Base-by-base conservation (phyloP, 208 protist genomes). In the Crithidia thermophila region DNA sequence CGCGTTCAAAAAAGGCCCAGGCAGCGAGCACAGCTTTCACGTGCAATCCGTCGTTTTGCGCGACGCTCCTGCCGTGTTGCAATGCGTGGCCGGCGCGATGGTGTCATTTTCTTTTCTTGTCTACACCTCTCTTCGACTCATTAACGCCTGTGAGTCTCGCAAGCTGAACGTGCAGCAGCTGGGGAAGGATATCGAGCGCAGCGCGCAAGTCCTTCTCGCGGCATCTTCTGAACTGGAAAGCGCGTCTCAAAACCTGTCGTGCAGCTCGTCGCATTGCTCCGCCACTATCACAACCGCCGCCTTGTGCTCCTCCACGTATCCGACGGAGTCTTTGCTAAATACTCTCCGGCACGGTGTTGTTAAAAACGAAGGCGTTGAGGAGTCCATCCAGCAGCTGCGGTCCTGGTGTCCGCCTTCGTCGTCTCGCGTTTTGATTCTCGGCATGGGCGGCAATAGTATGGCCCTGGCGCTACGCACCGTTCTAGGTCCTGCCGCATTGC, bases 371-470 rank as follows among this genome's bases (percentile, higher is more conserved):
- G 16, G 51, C 3, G 33, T 16, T 3, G 40, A 4, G 5, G 9
- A 8, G 14, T 16, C 56, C 0, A 9, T 28, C 30, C 39, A 42
- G 30, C 6, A 20, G n/a, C 55, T 76, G 30, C 43, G 37, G 8
- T 14, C 23, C 30, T 67, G 77, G 27, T 68, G 77, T 31, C 84
- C 79, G 3, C 51, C 75, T 4, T 11, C 75, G 0, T 59, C 25
- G 16, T 79, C 68, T 28, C 68, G 72, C 10, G 49, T 87, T 7
- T 50, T 94, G 3, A 64, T 94, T 6, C 77, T 94, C 9, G 87
- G 87, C 40, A 94, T 94, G 87, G 87, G 87, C 46, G 87, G 87
- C 27, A 94, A 94, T 72, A 94, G 84, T 67, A 94, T 94, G 75
- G 87, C 81, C 0, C 52, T 79, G 0, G 72, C 81, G 18, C 69